These are phyloP conservation scores for Centrapalus pauciflorus DNA, from an alignment of 129 eudicot genomes.

Conservation along the genomic window DNA sequence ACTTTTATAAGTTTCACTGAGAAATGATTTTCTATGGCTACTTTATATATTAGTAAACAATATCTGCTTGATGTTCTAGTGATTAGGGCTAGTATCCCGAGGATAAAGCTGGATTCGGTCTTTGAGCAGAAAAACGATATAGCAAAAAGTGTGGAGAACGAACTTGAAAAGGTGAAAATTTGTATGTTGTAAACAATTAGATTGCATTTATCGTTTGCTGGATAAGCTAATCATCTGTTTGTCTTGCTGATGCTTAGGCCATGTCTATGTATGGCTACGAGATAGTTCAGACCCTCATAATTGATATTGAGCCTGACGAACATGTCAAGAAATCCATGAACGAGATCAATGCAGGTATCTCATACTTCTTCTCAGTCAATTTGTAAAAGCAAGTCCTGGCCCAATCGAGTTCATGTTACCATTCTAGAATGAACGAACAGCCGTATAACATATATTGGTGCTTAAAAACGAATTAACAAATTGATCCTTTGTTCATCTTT, in stretches of 20 bases:
- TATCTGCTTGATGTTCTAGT: constrained; percentile 13
- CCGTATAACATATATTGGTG: too few species aligned
- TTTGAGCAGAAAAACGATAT: constrained; percentile 46
- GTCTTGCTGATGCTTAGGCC: constrained; percentile 17
- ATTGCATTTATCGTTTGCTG: neutral
- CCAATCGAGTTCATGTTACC: too few species aligned
- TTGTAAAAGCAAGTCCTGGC: too few species aligned
- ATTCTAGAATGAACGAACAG: too few species aligned
- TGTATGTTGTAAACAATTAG: neutral
- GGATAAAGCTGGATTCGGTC: constrained; percentile 25
- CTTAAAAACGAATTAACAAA: too few species aligned
- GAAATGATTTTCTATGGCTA: neutral
- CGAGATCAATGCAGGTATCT: constrained; percentile 96
- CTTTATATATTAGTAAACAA: neutral
- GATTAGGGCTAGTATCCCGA: constrained; percentile 36
- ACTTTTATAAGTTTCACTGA: neutral
- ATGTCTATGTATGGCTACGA: constrained; percentile 39
- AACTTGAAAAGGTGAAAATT: constrained; percentile 31
- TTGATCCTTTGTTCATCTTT: too few species aligned
- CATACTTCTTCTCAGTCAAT: neutral
- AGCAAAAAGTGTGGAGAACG: constrained; percentile 38
- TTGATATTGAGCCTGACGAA: constrained; percentile 90
- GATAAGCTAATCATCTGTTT: neutral
- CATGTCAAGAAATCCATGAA: constrained; percentile 95
- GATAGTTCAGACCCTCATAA: constrained; percentile 73